Evolutionary conservation across 2,329 filamentous ascomycete species (phyloP).

Genomic region (Chaetomiaceae sp.): DNA sequence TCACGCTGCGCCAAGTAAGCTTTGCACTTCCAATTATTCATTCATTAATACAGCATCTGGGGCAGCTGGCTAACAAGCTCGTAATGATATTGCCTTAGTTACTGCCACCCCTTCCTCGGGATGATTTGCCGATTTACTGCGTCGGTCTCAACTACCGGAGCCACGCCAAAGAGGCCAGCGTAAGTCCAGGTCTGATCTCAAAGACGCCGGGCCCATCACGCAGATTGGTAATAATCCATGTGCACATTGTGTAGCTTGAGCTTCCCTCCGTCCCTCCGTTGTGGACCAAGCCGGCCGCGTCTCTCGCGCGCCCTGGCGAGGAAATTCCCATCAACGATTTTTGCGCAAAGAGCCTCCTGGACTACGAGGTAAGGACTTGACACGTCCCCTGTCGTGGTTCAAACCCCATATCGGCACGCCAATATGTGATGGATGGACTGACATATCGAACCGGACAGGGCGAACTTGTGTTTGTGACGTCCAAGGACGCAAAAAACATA

Average conservation of each 20-base stretch:
- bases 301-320: slow-evolving; percentile 32
- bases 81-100: background rate
- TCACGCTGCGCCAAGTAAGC: background rate
- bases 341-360: slow-evolving; percentile 33
- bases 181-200: background rate
- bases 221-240: background rate
- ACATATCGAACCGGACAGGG: slow-evolving; percentile 14
- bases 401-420: background rate
- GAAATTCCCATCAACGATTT: slow-evolving; percentile 29
- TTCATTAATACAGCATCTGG: too few species aligned
- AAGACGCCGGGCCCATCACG: background rate
- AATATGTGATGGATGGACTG: background rate
- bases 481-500: slow-evolving; percentile 35
- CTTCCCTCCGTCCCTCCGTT: background rate
- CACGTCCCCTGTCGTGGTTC: background rate
- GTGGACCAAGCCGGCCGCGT: slow-evolving; percentile 34
- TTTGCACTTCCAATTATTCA: background rate
- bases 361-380: slow-evolving; percentile 31
- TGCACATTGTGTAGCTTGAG: background rate
- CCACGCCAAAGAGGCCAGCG: background rate
- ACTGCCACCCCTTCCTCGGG: background rate
- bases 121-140: background rate
- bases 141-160: background rate
- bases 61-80: background rate
- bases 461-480: slow-evolving; percentile 36